phyloP scores from a whole-genome alignment of 352 stramenopile genomes.

The Pythium dissimile region DNA sequence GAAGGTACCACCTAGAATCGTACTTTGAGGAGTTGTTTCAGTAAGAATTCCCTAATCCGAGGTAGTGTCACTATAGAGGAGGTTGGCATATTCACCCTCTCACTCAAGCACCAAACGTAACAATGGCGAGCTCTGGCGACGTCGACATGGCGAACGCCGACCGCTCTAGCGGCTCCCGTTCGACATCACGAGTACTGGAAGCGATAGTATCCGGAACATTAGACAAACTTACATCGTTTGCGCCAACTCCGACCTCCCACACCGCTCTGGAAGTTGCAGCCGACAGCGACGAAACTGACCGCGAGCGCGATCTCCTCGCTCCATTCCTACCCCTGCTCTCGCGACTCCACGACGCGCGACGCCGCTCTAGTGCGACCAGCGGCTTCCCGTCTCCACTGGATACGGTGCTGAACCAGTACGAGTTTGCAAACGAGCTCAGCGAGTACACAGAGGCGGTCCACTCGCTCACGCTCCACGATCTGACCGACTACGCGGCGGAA shows the following conservation, averaged over 20 bases:
- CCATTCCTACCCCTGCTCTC: conserved; percentile 49
- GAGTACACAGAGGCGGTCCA: conserved; percentile 38
- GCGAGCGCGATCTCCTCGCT: conserved; percentile 20
- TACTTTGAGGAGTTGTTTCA: background rate
- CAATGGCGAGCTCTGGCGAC: conserved; percentile 5
- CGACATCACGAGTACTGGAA: background rate
- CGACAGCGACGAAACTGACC: conserved; percentile 3
- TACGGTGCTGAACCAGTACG: conserved; percentile 28
- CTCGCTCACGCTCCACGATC: conserved; percentile 15
- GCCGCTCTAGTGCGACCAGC: background rate
- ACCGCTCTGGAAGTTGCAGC: background rate
- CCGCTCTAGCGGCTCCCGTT: background rate
- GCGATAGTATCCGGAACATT: background rate
- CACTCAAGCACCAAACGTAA: background rate
- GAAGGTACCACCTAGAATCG: background rate
- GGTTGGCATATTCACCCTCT: no score
- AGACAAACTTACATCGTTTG: conserved; percentile 1
- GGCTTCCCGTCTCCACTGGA: background rate
- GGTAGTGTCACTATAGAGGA: background rate
- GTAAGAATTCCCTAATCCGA: background rate
- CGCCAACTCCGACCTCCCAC: background rate
- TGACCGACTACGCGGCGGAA: background rate
- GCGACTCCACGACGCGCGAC: conserved; percentile 32
- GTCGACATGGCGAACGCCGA: conserved; percentile 19
- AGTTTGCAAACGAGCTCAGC: conserved; percentile 38